phyloP scores from a whole-genome alignment of 768 basidiomycete genomes.

The Serpula lacrymans region DNA sequence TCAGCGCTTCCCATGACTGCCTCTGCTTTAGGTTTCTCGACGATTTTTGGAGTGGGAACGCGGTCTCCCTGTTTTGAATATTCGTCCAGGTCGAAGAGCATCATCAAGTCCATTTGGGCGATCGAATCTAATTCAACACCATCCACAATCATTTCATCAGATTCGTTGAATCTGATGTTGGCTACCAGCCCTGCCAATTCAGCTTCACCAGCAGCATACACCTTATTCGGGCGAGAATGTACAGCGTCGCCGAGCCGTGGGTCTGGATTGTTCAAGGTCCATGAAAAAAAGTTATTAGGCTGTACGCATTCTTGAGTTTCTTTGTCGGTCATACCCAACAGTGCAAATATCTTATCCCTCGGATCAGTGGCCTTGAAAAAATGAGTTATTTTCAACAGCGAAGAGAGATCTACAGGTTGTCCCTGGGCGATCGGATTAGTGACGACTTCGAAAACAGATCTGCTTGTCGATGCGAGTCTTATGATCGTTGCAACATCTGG shows the following conservation, averaged over 20 bases:
- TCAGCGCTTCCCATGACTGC: neutral
- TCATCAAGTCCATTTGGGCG: neutral
- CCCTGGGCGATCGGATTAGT: neutral
- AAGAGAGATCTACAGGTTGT: neutral
- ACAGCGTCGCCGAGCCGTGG: neutral
- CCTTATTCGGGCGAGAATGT: neutral
- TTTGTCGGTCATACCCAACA: too few relatives aligned
- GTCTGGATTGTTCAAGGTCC: constrained; percentile 1
- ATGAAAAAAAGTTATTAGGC: neutral
- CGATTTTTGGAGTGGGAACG: neutral
- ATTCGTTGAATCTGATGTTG: too few relatives aligned
- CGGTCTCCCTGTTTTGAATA: neutral
- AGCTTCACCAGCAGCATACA: neutral
- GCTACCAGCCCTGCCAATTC: neutral
- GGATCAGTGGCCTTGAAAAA: neutral
- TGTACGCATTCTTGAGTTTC: too few relatives aligned
- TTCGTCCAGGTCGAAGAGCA: neutral
- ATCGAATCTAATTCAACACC: constrained; percentile 1
- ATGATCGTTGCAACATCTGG: neutral
- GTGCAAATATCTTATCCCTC: too few relatives aligned
- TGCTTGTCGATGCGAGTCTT: constrained; percentile 1
- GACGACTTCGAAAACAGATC: constrained; percentile 1
- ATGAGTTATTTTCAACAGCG: constrained; percentile 3
- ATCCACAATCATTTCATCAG: too few relatives aligned
- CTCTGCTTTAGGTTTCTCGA: neutral